These are phyloP conservation scores for Naegleria lovaniensis DNA, from an alignment of 208 protist species.

Conservation along the genomic window DNA sequence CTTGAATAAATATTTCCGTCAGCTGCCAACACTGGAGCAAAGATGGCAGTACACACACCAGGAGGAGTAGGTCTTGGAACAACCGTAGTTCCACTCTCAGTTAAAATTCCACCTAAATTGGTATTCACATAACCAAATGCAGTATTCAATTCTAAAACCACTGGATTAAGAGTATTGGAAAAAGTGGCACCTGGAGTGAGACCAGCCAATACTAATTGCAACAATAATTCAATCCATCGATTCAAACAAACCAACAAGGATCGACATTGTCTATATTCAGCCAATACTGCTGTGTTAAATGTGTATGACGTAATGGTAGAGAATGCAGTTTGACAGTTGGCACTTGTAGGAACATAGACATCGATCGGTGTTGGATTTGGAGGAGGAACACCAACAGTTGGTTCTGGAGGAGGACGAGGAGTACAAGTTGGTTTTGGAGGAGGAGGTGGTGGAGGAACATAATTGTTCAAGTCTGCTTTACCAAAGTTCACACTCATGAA, in stretches of 20 bases:
- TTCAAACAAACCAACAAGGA: neutral
- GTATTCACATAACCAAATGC: neutral
- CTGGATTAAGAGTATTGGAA: neutral
- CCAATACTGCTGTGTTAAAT: neutral
- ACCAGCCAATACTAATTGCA: neutral
- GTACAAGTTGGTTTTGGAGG: neutral
- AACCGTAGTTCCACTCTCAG: neutral
- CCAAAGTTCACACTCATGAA: too few relatives aligned
- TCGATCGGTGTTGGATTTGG: neutral
- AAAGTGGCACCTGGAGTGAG: neutral
- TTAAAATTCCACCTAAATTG: neutral
- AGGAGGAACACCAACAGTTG: neutral
- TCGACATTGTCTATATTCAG: neutral
- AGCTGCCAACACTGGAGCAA: neutral
- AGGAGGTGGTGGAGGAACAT: neutral
- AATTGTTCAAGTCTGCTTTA: too few relatives aligned
- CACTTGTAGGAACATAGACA: neutral
- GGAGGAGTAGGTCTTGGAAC: neutral
- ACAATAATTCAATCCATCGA: neutral
- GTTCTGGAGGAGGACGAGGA: neutral
- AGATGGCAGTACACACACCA: neutral
- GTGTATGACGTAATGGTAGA: neutral
- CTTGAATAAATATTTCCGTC: neutral
- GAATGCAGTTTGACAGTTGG: neutral
- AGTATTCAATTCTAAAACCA: neutral